These are phyloP conservation scores for Cylindrotheca fusiformis DNA, from an alignment of 108 stramenopile genomes.

Conservation along the genomic window DNA sequence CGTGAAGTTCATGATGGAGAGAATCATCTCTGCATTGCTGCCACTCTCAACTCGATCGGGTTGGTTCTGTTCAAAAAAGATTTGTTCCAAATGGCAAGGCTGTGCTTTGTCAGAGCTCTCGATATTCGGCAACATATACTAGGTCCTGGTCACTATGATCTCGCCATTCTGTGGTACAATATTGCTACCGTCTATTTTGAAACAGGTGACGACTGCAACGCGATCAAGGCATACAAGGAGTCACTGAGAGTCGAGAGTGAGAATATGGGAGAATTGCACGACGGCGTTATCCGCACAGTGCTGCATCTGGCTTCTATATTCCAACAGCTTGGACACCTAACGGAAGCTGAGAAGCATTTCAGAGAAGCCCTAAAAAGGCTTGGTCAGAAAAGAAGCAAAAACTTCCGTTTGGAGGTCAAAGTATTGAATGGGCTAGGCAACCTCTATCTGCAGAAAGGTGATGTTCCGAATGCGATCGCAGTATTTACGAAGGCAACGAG, in stretches of 20 bases:
- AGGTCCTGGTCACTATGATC: slow-evolving; percentile 42
- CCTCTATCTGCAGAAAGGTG: slow-evolving; percentile 46
- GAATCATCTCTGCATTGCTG: slow-evolving; percentile 49
- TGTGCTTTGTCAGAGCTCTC: slow-evolving; percentile 54
- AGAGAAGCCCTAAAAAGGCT: slow-evolving; percentile 35
- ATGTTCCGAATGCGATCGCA: slow-evolving; percentile 37
- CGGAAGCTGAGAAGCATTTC: slow-evolving; percentile 45
- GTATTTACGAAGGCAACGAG: slow-evolving; percentile 53
- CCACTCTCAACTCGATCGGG: slow-evolving; percentile 63
- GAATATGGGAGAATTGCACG: slow-evolving; percentile 38
- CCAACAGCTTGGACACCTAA: slow-evolving; percentile 56
- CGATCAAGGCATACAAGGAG: slow-evolving; percentile 50
- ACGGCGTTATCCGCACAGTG: slow-evolving; percentile 55
- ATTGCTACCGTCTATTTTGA: slow-evolving; percentile 64
- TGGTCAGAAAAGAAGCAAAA: slow-evolving; percentile 1
- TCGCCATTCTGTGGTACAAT: slow-evolving; percentile 53
- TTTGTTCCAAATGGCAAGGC: slow-evolving; percentile 49
- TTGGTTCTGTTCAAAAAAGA: slow-evolving; percentile 58
- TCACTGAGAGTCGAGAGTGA: slow-evolving; percentile 57
- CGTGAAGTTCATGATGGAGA: slow-evolving; percentile 38
- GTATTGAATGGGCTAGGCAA: slow-evolving; percentile 62
- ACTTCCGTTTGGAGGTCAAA: slow-evolving; percentile 31
- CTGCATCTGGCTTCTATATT: slow-evolving; percentile 60
- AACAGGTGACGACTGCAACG: slow-evolving; percentile 58
- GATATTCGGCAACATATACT: slow-evolving; percentile 47